Conservation (phyloP, 371 early-diverging fungal species). For the Batrachochytrium dendrobatidis region DNA sequence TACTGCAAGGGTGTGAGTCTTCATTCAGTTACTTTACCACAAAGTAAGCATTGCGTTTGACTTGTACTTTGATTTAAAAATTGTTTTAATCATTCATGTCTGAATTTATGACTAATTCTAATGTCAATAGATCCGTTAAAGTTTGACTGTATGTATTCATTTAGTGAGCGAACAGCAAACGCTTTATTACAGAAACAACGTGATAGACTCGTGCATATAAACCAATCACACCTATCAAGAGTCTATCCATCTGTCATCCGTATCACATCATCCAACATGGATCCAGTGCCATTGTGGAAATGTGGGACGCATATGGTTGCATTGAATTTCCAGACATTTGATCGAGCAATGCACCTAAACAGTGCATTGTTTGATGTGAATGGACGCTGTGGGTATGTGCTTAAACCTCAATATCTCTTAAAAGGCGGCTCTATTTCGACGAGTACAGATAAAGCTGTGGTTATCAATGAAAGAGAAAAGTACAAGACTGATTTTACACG, state of each 20-base stretch:
- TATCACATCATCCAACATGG: constrained; percentile 65
- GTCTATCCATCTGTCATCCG: constrained; percentile 69
- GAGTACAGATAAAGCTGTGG: not conserved
- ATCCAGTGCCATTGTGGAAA: constrained; percentile 68
- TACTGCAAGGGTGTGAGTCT: too few species aligned
- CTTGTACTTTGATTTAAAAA: too few species aligned
- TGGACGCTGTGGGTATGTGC: constrained; percentile 63
- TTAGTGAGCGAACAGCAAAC: constrained; percentile 48
- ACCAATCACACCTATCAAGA: constrained; percentile 47
- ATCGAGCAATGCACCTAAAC: constrained; percentile 61
- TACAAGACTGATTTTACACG: not conserved
- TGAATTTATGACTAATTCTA: too few species aligned
- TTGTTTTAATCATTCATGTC: too few species aligned
- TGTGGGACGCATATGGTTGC: constrained; percentile 80
- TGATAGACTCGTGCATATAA: constrained; percentile 48
- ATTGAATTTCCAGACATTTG: constrained; percentile 69
- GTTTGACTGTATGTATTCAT: constrained; percentile 57
- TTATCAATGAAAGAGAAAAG: not conserved
- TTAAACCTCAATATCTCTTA: constrained; percentile 47
- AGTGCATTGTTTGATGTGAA: constrained; percentile 63
- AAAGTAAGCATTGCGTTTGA: too few species aligned
- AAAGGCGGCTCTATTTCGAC: not conserved
- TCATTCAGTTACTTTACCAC: too few species aligned
- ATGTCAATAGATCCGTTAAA: constrained; percentile 2
- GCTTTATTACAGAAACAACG: constrained; percentile 15